Evolutionary conservation across 768 basidiomycete genomes (phyloP), one percentile per base, ranked within the genome.

Genomic region (Lyophyllum decastes): DNA sequence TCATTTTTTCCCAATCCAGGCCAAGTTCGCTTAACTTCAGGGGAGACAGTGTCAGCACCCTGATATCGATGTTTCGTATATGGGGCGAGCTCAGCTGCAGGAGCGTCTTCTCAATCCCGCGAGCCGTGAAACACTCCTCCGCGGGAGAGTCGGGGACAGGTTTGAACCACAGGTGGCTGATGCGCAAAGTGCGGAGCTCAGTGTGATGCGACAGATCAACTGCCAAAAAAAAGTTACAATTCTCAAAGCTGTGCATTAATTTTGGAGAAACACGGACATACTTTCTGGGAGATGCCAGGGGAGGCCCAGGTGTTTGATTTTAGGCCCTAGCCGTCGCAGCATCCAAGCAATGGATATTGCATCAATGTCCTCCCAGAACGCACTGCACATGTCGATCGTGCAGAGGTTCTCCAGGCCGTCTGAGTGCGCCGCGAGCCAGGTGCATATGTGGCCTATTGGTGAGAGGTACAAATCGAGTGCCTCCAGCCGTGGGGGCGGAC

Each of bases 231-330:
- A 33, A 27, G 30, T 30, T 30, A 30, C 30, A 30, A n/a, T n/a
- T n/a, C 30, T 30, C 30, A 40, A 41, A 30, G 43, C 33, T 41
- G 24, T 35, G 30, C 26, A 27, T 30, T 33, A 19, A 38, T 25
- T 25, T 40, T 19, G 17, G 27, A 21, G 12, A 38, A 16, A 61
- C 66, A 25, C 4, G 35, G 12, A 59, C 66, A 38, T 55, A 70
- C 68, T 63, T 64, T 70, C 65, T 16, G 62, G 64, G 17, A 68
- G 63, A 34, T 64, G 65, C 59, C 63, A 64, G 12, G 68, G 64
- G 22, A 70, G 60, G 26, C 62, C 59, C 19, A 70, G 59, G 40
- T 70, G 66, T 49, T 65, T 61, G 40, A 70, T 52, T n/a, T 55
- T 59, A 4, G 62, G 58, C 21, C 68, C 68, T 9, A 70, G 60